Conservation (phyloP, 345 rosid species). For the Brassica juncea region DNA sequence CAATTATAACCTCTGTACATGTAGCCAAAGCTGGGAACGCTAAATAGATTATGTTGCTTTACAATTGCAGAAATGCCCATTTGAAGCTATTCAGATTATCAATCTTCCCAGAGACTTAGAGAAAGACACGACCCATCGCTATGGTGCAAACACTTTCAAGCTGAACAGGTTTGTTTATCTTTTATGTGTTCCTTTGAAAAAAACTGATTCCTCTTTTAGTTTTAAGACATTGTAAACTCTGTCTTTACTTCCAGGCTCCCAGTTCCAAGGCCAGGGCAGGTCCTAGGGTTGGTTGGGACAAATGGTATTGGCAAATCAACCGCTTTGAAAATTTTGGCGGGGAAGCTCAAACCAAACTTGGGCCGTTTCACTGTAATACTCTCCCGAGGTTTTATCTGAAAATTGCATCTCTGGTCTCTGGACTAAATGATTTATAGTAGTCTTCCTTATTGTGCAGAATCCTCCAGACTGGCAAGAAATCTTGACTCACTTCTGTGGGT, state of each 20-base stretch:
- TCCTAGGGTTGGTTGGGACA: conserved; percentile 98
- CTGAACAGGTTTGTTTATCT: conserved; percentile 65
- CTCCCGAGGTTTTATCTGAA: neutral
- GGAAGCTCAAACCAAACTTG: conserved; percentile 94
- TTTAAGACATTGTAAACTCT: conserved; percentile 28
- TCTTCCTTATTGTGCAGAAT: conserved; percentile 50
- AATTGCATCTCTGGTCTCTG: neutral
- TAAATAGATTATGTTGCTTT: conserved; percentile 1
- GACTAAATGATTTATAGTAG: conserved; percentile 12
- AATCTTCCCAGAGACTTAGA: conserved; percentile 91
- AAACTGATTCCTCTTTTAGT: neutral
- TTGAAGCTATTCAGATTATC: conserved; percentile 39
- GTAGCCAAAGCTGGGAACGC: neutral
- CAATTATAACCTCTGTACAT: neutral
- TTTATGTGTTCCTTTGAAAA: neutral
- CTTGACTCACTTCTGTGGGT: conserved; percentile 92
- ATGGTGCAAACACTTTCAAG: conserved; percentile 92
- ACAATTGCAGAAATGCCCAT: conserved; percentile 84
- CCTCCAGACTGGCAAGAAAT: conserved; percentile 99
- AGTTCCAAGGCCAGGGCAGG: conserved; percentile 98
- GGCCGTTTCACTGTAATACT: conserved; percentile 81
- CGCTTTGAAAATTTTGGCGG: conserved; percentile 92
- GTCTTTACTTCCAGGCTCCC: conserved; percentile 65
- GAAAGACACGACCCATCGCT: conserved; percentile 97
- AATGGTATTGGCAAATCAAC: conserved; percentile 99